A percentile compares a stretch with the other conserved stretches of the same genome.
These are phyloP conservation scores for Zymoseptoria ardabiliae DNA, from an alignment of 2,329 filamentous ascomycete genomes.

Conservation along the genomic window DNA sequence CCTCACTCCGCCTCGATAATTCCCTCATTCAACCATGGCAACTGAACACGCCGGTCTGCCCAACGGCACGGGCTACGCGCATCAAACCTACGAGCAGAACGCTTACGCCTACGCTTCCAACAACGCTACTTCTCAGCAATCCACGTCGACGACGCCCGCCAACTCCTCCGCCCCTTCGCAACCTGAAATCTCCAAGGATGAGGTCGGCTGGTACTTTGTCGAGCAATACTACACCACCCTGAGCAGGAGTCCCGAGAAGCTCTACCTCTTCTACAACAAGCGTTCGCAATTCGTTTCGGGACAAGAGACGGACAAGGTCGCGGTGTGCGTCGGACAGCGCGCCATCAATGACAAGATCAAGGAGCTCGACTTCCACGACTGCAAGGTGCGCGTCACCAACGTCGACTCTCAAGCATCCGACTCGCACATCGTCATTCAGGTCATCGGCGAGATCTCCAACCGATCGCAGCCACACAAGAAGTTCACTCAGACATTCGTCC, in stretches of 20 bases:
- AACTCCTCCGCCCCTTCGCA: slow-evolving; percentile 16
- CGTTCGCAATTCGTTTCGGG: slow-evolving; percentile 92
- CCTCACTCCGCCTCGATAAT: background rate
- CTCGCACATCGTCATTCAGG: slow-evolving; percentile 92
- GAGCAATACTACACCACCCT: slow-evolving; percentile 98
- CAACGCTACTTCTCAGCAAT: slow-evolving; percentile 15
- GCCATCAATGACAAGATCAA: slow-evolving; percentile 92
- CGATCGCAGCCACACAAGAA: slow-evolving; percentile 86
- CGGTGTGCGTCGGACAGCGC: slow-evolving; percentile 78
- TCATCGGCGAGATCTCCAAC: slow-evolving; percentile 97
- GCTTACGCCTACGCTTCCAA: slow-evolving; percentile 25
- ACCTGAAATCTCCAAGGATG: slow-evolving; percentile 64
- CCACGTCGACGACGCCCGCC: slow-evolving; percentile 17
- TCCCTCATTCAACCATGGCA: slow-evolving; percentile 32
- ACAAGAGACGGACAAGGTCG: slow-evolving; percentile 78
- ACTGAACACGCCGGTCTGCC: slow-evolving; percentile 34
- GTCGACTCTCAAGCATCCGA: slow-evolving; percentile 92
- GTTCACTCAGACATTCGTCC: slow-evolving; percentile 95
- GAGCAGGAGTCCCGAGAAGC: slow-evolving; percentile 87
- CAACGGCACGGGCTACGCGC: slow-evolving; percentile 44
- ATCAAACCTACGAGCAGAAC: slow-evolving; percentile 35
- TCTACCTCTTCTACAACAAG: slow-evolving; percentile 96
- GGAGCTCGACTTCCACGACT: slow-evolving; percentile 87
- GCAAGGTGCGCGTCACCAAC: slow-evolving; percentile 96
- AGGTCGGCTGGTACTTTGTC: slow-evolving; percentile 99